Base-by-base conservation (phyloP, 495 filamentous ascomycete genomes). In the Neurospora cerealis region DNA sequence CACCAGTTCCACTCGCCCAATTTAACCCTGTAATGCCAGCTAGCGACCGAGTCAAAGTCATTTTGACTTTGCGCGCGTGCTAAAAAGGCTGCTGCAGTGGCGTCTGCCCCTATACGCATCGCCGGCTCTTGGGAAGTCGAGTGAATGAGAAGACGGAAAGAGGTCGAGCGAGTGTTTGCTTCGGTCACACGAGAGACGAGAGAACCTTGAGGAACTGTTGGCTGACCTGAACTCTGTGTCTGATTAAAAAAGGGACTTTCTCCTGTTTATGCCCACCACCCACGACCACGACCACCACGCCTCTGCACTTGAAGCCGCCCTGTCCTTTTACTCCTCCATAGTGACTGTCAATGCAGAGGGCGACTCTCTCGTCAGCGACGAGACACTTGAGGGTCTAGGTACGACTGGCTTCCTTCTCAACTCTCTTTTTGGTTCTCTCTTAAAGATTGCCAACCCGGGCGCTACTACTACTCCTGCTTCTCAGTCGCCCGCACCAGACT, bases 281-380 rank as follows among this genome's bases (percentile, higher is more conserved):
- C 89, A 92, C 66, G 77, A 86, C 75, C 75, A 84, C 62, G 87
- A 87, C 24, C 88, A 92, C 74, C 75, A 84, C 62, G 87, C 86
- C 34, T 88, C 93, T 44, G 89, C 91, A 75, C 85, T 99, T n/a
- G 89, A 89, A 79, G 91, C 93, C 70, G 92, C 97, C 46, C 86
- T 98, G 73, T 93, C 93, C 71, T 98, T 97, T 83, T 99, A 97
- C 82, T 91, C 92, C 42, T 92, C 93, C 32, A 92, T 96, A 76
- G 90, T 96, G 79, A 95, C 91, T 81, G 86, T 99, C 79, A 97
- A 94, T 81, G 85, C 93, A 72, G 96, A 99, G 87, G 96, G 96
- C 79, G 96, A 99, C 86, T 95, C 96, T 75, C 87, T 92, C 76
- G 90, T 99, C 75, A 92, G 91, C 84, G 93, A 96, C 84, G 93